Evolutionary conservation across 2,329 filamentous ascomycete genomes (phyloP), one percentile per base, ranked within the genome.

Genomic region (Fusarium hostae): DNA sequence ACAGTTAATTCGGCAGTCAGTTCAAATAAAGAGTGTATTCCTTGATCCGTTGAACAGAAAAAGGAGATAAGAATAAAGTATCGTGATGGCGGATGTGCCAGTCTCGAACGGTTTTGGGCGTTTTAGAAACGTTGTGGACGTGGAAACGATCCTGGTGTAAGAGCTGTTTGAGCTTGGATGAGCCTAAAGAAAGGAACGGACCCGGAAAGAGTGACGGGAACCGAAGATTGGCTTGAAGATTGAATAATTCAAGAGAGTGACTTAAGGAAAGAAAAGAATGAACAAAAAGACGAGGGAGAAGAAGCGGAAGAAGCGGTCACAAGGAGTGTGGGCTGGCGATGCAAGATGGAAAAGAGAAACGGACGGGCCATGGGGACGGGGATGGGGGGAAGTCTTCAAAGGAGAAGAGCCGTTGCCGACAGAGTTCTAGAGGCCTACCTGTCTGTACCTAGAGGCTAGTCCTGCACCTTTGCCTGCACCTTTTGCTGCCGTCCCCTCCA

Each of bases 121-220:
- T 72, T 67, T 47, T 60, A 51, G 64, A 67, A 72, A 61, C 64
- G 68, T 66, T 69, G 47, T 40, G 44, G 68, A 50, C 65, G 64
- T 40, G 57, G 59, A 67, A 56, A 64, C 50, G 73, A 71, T 66
- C 73, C 59, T 70, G 71, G 66, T 74, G 73, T 72, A 68, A 65
- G 62, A 70, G 59, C 72, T 66, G 73, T 80, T 75, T 67, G 73
- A 80, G 62, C 59, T 65, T 65, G 50, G 34, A 34, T 63, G 71
- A 80, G 78, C 77, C 79, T 73, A 82, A 80, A 72, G 81, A 83
- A 81, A 81, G 84, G 79, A 83, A 84, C 82, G 79, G 80, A 79
- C 80, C 82, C 81, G 84, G 80, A 87, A 86, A 78, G 85, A 86
- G 83, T 86, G 85, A 84, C 84, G 84, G 84, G 82, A 78, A 80